Conservation (phyloP, 192 early-diverging fungal species). For the Coemansia sp. region DNA sequence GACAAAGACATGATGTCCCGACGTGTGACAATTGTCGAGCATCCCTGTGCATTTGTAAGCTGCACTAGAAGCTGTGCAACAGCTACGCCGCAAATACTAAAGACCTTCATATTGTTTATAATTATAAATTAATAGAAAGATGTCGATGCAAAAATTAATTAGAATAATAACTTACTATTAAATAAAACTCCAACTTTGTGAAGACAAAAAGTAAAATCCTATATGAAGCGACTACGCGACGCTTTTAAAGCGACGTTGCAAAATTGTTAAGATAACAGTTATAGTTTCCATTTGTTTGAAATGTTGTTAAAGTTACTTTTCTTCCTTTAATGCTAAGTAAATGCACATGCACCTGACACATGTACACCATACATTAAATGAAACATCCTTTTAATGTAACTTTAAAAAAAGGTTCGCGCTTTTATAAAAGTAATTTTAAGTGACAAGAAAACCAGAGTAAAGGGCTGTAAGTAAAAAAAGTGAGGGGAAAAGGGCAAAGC, state of each 20-base stretch:
- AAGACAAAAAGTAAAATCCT: too few relatives aligned
- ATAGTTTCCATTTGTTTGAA: too few relatives aligned
- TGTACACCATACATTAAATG: not conserved
- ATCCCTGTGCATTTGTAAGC: conserved; percentile 34
- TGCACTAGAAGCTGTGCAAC: conserved; percentile 19
- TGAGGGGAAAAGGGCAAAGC: too few relatives aligned
- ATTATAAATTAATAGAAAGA: not conserved
- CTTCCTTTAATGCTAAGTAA: not conserved
- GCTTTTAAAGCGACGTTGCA: too few relatives aligned
- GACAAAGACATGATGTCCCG: conserved; percentile 44
- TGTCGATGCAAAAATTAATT: too few relatives aligned
- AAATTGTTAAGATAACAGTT: too few relatives aligned
- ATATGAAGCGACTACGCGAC: too few relatives aligned
- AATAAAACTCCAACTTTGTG: not conserved
- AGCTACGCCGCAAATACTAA: conserved; percentile 10
- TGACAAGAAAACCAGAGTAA: too few relatives aligned
- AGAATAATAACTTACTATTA: not conserved
- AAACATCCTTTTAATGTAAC: not conserved
- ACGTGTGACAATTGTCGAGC: conserved; percentile 25
- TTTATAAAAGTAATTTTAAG: too few relatives aligned
- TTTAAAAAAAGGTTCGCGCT: not conserved
- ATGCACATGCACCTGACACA: not conserved
- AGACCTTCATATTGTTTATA: conserved; percentile 10
- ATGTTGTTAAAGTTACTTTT: too few relatives aligned
- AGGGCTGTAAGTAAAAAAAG: too few relatives aligned